These are phyloP conservation scores for Mucor plumbeus DNA, from an alignment of 371 early-diverging fungal species.

Conservation along the genomic window DNA sequence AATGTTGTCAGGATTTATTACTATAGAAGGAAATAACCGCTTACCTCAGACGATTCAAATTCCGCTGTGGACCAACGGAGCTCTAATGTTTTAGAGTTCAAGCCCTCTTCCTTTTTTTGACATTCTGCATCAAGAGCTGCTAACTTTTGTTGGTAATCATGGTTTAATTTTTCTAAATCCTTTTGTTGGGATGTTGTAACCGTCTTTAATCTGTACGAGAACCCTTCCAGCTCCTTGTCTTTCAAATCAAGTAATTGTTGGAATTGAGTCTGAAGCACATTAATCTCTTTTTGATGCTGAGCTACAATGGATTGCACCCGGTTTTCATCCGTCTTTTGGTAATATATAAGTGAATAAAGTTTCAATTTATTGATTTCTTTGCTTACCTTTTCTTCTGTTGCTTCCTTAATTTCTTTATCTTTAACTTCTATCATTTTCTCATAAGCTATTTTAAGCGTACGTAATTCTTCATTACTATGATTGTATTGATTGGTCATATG, in stretches of 20 bases:
- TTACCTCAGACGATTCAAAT: constrained; percentile 56
- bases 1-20: constrained; percentile 5
- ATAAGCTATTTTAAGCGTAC: constrained; percentile 36
- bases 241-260: constrained; percentile 47
- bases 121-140: constrained; percentile 35
- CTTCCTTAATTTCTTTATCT: constrained; percentile 47
- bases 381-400: constrained; percentile 36
- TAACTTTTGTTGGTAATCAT: constrained; percentile 41
- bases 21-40: not conserved
- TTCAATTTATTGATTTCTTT: not conserved
- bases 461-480: constrained; percentile 19
- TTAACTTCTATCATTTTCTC: constrained; percentile 47
- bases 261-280: constrained; percentile 47
- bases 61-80: constrained; percentile 48
- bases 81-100: constrained; percentile 49
- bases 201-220: constrained; percentile 46
- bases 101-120: constrained; percentile 35
- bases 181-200: constrained; percentile 46
- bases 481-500: constrained; percentile 16
- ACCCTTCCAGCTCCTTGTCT: constrained; percentile 51
- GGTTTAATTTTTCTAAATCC: constrained; percentile 45
- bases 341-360: not conserved
- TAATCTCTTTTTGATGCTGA: constrained; percentile 53
- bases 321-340: constrained; percentile 20
- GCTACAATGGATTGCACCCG: constrained; percentile 40